Conservation (phyloP, 371 early-diverging fungal genomes). For the Mortierella sp. region DNA sequence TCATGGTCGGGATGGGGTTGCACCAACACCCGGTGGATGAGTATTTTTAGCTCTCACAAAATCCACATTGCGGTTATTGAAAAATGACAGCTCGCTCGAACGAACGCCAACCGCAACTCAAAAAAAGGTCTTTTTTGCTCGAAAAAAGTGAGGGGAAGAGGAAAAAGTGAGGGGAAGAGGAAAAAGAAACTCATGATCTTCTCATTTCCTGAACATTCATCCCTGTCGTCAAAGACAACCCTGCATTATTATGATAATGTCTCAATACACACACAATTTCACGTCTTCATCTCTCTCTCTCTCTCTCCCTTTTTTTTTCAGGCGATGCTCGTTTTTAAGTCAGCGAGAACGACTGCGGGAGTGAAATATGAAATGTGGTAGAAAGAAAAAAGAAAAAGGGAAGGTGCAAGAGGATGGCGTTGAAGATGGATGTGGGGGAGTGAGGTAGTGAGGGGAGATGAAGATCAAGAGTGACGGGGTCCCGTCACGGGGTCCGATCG, state of each 20-base stretch:
- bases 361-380: too few species aligned
- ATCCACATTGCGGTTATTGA: constrained; percentile 3
- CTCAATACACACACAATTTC: too few species aligned
- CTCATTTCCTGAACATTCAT: background rate
- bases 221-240: too few species aligned
- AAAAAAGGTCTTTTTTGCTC: background rate
- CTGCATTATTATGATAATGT: too few species aligned
- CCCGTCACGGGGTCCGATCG: background rate
- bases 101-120: background rate
- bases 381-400: too few species aligned
- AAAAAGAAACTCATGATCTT: background rate
- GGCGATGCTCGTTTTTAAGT: background rate
- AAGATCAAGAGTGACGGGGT: background rate
- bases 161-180: background rate
- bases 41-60: constrained; percentile 3
- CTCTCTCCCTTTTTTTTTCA: background rate
- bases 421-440: background rate
- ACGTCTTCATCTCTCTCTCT: background rate
- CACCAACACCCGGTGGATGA: constrained; percentile 5
- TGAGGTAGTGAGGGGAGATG: background rate
- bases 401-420: too few species aligned
- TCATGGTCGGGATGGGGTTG: constrained; percentile 9
- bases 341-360: too few species aligned
- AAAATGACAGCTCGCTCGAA: background rate
- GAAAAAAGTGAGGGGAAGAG: background rate